Percentiles rank a stretch among this genome's conserved stretches.
phyloP scores from a whole-genome alignment of 2,329 filamentous ascomycete species.

The Chaetothyriales sp. region DNA sequence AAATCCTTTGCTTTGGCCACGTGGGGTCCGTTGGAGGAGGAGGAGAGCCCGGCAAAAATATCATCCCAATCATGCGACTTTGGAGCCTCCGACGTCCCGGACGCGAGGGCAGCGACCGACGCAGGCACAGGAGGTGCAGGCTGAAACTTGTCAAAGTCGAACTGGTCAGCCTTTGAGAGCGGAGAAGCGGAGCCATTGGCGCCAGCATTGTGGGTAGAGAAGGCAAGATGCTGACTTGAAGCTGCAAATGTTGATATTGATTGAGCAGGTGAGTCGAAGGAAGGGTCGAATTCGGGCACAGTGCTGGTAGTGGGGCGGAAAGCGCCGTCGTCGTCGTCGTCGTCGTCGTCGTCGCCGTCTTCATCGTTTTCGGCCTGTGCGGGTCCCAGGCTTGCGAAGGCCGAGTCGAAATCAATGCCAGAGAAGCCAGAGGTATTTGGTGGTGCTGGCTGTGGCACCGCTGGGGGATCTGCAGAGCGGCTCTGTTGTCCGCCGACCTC shows the following conservation, averaged over 20 bases:
- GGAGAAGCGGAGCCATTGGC: conserved; percentile 10
- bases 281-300: conserved; percentile 32
- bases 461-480: conserved; percentile 17
- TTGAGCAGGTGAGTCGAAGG: conserved; percentile 30
- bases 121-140: conserved; percentile 22
- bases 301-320: conserved; percentile 22
- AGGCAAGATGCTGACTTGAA: background rate
- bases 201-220: conserved; percentile 6
- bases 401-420: conserved; percentile 33
- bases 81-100: conserved; percentile 27
- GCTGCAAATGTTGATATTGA: conserved; percentile 21
- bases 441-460: conserved; percentile 21
- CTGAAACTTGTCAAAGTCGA: conserved; percentile 29
- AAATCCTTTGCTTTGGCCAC: background rate
- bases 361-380: conserved; percentile 33
- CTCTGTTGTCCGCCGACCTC: conserved; percentile 11
- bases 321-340: conserved; percentile 44
- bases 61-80: conserved; percentile 77
- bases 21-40: background rate
- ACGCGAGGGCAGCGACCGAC: conserved; percentile 20
- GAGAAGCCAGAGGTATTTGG: too few relatives aligned
- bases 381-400: conserved; percentile 32
- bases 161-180: conserved; percentile 33
- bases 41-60: conserved; percentile 61
- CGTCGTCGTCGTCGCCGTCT: conserved; percentile 34